phyloP scores from a whole-genome alignment of 129 eudicot species.

The Apium graveolens region DNA sequence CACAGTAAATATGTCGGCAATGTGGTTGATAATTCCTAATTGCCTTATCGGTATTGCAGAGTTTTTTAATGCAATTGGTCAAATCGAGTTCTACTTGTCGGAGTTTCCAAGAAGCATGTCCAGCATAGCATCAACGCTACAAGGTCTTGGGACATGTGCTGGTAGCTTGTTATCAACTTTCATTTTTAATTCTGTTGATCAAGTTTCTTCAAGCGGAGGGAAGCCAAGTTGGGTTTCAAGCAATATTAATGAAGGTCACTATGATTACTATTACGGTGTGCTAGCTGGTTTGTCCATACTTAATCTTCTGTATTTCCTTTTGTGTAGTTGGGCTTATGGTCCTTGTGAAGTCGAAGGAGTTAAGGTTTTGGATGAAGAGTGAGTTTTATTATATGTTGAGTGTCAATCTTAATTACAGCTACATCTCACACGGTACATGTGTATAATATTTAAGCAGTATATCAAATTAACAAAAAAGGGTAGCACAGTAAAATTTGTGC shows the following conservation, averaged over 20 bases:
- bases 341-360: background rate
- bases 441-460: background rate
- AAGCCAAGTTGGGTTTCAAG: constrained; percentile 1
- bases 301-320: constrained; percentile 1
- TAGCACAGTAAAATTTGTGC: background rate
- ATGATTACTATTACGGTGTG: background rate
- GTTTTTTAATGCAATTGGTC: background rate
- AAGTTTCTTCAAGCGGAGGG: background rate
- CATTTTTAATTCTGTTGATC: background rate
- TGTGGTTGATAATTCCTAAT: constrained; percentile 5
- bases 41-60: constrained; percentile 5
- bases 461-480: background rate
- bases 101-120: constrained; percentile 7
- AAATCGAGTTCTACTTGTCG: constrained; percentile 2
- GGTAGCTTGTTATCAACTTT: background rate
- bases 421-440: background rate
- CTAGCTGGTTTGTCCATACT: background rate
- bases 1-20: constrained; percentile 1
- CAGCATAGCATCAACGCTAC: constrained; percentile 1
- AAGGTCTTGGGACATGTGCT: background rate
- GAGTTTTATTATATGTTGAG: background rate
- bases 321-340: constrained; percentile 9
- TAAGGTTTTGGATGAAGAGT: background rate
- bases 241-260: background rate
- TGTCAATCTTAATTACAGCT: background rate